phyloP scores from a whole-genome alignment of 768 basidiomycete species.

The Panus rudis region DNA sequence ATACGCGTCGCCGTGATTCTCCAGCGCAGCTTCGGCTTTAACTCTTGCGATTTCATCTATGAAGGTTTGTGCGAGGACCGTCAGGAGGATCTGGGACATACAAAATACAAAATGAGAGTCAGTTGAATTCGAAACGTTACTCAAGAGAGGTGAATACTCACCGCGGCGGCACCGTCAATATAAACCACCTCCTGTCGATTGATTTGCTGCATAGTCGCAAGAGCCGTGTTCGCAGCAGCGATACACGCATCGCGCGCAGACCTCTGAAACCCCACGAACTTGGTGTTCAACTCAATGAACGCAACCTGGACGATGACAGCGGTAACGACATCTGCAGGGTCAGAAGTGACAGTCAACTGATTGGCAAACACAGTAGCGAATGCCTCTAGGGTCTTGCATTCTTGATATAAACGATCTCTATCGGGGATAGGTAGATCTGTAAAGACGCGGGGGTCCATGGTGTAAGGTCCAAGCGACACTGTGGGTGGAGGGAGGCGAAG shows the following conservation, averaged over 20 bases:
- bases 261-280: conserved; percentile 10
- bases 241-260: conserved; percentile 15
- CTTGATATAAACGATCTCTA: conserved; percentile 8
- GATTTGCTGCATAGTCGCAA: conserved; percentile 12
- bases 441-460: too few relatives aligned
- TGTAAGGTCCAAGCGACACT: conserved; percentile 2
- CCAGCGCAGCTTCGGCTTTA: not conserved
- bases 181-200: conserved; percentile 9
- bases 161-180: conserved; percentile 22
- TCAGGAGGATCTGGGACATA: conserved; percentile 15
- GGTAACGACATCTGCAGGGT: too few relatives aligned
- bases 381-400: conserved; percentile 14
- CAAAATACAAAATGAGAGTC: not conserved
- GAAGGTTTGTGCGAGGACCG: conserved; percentile 13
- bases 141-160: conserved; percentile 8
- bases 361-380: conserved; percentile 13
- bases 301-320: conserved; percentile 18
- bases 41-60: conserved; percentile 13
- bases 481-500: not conserved
- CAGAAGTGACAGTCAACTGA: conserved; percentile 8
- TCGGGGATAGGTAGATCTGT: conserved; percentile 8
- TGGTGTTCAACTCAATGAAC: conserved; percentile 19
- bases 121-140: not conserved
- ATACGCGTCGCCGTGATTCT: conserved; percentile 7
- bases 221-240: conserved; percentile 13